Conservation (phyloP, 352 stramenopile genomes). For the Blastocystis sp. region DNA sequence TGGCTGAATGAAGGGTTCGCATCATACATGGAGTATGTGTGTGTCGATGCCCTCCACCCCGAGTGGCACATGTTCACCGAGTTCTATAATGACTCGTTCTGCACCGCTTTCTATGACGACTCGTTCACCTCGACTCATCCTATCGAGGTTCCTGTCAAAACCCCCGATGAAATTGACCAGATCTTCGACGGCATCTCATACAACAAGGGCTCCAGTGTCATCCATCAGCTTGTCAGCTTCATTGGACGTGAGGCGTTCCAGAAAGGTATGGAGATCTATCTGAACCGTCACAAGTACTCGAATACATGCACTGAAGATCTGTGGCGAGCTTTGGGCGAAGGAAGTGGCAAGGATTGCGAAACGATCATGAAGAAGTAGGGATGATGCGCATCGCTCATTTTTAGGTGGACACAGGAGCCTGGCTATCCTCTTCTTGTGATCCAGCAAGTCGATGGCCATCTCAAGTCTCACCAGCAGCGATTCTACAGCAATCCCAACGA, state of each 20-base stretch:
- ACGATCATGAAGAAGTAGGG: conserved; percentile 78
- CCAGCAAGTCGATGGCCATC: conserved; percentile 66
- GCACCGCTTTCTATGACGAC: conserved; percentile 82
- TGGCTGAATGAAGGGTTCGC: conserved; percentile 97
- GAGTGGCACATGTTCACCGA: conserved; percentile 89
- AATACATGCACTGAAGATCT: conserved; percentile 91
- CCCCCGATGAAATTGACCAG: conserved; percentile 86
- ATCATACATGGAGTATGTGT: conserved; percentile 87
- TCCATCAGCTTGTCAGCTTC: conserved; percentile 76
- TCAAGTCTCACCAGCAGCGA: conserved; percentile 54
- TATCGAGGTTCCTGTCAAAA: conserved; percentile 83
- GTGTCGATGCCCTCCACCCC: conserved; percentile 83
- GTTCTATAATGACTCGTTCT: conserved; percentile 72
- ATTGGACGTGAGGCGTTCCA: conserved; percentile 68
- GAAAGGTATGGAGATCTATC: conserved; percentile 82
- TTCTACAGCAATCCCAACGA: conserved; percentile 84
- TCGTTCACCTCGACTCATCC: conserved; percentile 81
- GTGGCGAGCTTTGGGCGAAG: conserved; percentile 83
- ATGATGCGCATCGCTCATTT: conserved; percentile 65
- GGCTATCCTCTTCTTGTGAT: conserved; percentile 84
- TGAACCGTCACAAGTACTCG: conserved; percentile 82
- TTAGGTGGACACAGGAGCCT: conserved; percentile 85
- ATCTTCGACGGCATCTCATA: conserved; percentile 97
- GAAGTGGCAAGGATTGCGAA: conserved; percentile 78
- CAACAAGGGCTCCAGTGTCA: conserved; percentile 78